Evolutionary conservation across 768 basidiomycete species (phyloP).

Genomic region (Tylopilus cervinicoccineus): DNA sequence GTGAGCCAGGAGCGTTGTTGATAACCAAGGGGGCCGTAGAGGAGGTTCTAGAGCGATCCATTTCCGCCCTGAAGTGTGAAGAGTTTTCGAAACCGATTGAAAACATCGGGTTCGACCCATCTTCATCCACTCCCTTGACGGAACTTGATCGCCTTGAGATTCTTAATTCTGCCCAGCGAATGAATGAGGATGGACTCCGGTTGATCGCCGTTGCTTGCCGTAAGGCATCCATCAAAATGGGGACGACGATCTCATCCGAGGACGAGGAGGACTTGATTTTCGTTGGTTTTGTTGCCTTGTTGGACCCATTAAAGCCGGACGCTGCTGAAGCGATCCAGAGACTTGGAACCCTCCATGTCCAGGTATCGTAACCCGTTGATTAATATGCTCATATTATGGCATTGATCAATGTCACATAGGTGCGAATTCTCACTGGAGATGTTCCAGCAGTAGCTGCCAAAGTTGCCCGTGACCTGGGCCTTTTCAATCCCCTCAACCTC

Average conservation of each 20-base stretch:
- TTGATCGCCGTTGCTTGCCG: slow-evolving; percentile 29
- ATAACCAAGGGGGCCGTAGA: slow-evolving; percentile 32
- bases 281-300: slow-evolving; percentile 27
- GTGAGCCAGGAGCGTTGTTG: slow-evolving; percentile 19
- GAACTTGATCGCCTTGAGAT: slow-evolving; percentile 18
- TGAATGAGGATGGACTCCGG: slow-evolving; percentile 32
- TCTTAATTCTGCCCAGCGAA: slow-evolving; percentile 23
- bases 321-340: slow-evolving; percentile 29
- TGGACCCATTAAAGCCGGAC: slow-evolving; percentile 31
- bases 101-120: slow-evolving; percentile 14
- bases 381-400: not conserved
- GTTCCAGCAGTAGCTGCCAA: slow-evolving; percentile 34
- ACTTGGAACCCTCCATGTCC: slow-evolving; percentile 26
- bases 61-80: slow-evolving; percentile 17
- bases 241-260: slow-evolving; percentile 12
- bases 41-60: slow-evolving; percentile 31
- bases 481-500: slow-evolving; percentile 24
- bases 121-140: slow-evolving; percentile 17
- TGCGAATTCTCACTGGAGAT: slow-evolving; percentile 35
- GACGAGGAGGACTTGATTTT: slow-evolving; percentile 30
- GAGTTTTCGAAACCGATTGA: slow-evolving; percentile 12
- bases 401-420: slow-evolving; percentile 13
- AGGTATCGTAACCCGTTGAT: slow-evolving; percentile 16
- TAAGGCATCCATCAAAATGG: slow-evolving; percentile 14
- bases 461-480: slow-evolving; percentile 35